These are phyloP conservation scores for Tolypocladium tundrense DNA, from an alignment of 2,329 filamentous ascomycete species.

Conservation along the genomic window DNA sequence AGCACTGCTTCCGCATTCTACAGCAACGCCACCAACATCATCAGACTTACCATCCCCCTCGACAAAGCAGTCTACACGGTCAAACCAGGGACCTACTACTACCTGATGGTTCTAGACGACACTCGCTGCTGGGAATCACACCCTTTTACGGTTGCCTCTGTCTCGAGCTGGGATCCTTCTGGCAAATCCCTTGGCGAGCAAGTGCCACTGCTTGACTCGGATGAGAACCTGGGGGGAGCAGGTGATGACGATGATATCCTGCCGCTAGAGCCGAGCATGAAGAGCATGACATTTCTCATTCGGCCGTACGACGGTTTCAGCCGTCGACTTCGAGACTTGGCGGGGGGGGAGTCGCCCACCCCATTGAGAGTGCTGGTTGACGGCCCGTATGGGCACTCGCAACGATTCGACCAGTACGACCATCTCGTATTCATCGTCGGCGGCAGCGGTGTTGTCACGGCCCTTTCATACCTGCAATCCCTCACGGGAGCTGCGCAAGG, in stretches of 20 bases:
- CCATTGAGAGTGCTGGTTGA: slow-evolving; percentile 29
- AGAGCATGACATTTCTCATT: slow-evolving; percentile 25
- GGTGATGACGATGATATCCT: slow-evolving; percentile 8
- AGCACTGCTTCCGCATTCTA: slow-evolving; percentile 24
- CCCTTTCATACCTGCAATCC: slow-evolving; percentile 25
- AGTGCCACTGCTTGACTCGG: slow-evolving; percentile 4
- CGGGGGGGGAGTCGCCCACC: slow-evolving; percentile 5
- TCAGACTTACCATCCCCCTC: slow-evolving; percentile 28
- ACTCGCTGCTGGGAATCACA: slow-evolving; percentile 36
- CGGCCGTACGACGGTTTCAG: slow-evolving; percentile 36
- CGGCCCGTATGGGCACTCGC: slow-evolving; percentile 32
- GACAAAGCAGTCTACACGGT: slow-evolving; percentile 21
- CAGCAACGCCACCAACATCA: slow-evolving; percentile 27
- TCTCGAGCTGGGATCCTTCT: slow-evolving; percentile 6
- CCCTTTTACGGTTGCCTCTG: slow-evolving; percentile 34
- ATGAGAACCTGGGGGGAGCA: not conserved
- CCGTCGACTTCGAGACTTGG: slow-evolving; percentile 20
- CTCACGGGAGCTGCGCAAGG: slow-evolving; percentile 11
- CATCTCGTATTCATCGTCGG: slow-evolving; percentile 32
- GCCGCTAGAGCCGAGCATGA: slow-evolving; percentile 4
- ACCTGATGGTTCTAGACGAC: slow-evolving; percentile 30
- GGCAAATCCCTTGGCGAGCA: slow-evolving; percentile 15
- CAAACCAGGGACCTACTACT: slow-evolving; percentile 33
- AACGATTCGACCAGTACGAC: slow-evolving; percentile 25
- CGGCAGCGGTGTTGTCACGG: slow-evolving; percentile 33